These are phyloP conservation scores for Arthrobotrys megalospora DNA, from an alignment of 2,329 filamentous ascomycete species.

Conservation along the genomic window DNA sequence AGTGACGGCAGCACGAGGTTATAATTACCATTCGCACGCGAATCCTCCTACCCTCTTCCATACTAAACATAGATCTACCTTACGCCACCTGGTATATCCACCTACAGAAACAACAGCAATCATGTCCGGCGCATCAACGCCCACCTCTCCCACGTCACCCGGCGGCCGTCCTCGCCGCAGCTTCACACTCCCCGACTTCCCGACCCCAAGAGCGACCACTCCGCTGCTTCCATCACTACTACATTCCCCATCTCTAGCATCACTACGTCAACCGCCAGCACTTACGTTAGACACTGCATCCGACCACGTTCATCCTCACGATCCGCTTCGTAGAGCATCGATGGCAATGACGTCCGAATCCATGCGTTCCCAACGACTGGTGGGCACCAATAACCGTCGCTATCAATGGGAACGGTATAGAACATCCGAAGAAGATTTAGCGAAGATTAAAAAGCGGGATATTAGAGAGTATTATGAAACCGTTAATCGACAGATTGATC, in stretches of 20 bases:
- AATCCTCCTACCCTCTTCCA: no score
- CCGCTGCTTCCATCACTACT: constrained; percentile 40
- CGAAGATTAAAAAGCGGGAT: constrained; percentile 79
- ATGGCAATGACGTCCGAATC: constrained; percentile 41
- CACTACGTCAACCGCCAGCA: neutral
- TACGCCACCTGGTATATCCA: no score
- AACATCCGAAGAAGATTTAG: constrained; percentile 83
- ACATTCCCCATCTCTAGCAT: constrained; percentile 34
- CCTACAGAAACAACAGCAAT: neutral
- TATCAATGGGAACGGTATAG: constrained; percentile 91
- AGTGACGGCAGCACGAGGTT: no score
- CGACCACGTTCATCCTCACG: constrained; percentile 5
- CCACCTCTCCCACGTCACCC: constrained; percentile 12
- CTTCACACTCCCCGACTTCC: constrained; percentile 44
- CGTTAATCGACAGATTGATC: constrained; percentile 88
- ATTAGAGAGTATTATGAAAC: constrained; percentile 87
- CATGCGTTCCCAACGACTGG: constrained; percentile 73
- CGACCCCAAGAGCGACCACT: constrained; percentile 27
- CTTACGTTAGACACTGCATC: constrained; percentile 29
- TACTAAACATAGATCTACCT: no score
- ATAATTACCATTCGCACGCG: no score
- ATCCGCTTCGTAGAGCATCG: constrained; percentile 35
- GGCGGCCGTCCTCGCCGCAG: constrained; percentile 25
- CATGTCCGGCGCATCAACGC: constrained; percentile 29
- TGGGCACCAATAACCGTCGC: constrained; percentile 87